Percentiles rank a stretch among this genome's conserved stretches.
Conservation (phyloP, 257 asterid species). For the Fraxinus pennsylvanica region DNA sequence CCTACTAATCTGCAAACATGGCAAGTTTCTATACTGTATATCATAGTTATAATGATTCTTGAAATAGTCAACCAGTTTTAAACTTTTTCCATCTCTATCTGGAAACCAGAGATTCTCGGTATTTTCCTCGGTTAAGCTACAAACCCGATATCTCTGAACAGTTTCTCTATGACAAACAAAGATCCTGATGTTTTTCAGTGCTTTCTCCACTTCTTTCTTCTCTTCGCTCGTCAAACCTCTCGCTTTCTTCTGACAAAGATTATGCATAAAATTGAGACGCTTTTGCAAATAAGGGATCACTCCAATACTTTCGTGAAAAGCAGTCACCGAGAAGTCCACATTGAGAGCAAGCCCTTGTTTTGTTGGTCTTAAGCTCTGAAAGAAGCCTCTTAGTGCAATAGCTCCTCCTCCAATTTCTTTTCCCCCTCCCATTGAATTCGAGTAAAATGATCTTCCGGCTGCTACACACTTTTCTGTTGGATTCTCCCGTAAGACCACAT, state of each 20-base stretch:
- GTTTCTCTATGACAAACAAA: constrained; percentile 89
- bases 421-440: constrained; percentile 66
- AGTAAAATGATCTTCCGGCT: constrained; percentile 69
- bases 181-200: constrained; percentile 71
- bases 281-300: constrained; percentile 78
- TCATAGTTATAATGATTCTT: constrained; percentile 82
- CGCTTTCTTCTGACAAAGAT: constrained; percentile 41
- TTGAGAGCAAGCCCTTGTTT: constrained; percentile 93
- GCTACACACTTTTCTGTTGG: constrained; percentile 66
- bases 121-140: constrained; percentile 64
- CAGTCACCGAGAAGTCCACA: constrained; percentile 88
- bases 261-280: constrained; percentile 62
- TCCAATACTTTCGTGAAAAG: constrained; percentile 90
- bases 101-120: constrained; percentile 69
- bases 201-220: constrained; percentile 72
- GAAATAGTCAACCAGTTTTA: constrained; percentile 63
- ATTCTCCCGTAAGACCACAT: constrained; percentile 73
- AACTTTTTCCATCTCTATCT: constrained; percentile 69
- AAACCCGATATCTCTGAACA: constrained; percentile 73
- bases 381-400: constrained; percentile 73
- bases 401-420: constrained; percentile 95
- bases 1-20: constrained; percentile 87
- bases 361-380: constrained; percentile 90
- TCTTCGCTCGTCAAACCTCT: constrained; percentile 54
- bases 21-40: constrained; percentile 65